Base-by-base conservation (phyloP, 2,329 filamentous ascomycete genomes). In the Amesomyces nigricolor region DNA sequence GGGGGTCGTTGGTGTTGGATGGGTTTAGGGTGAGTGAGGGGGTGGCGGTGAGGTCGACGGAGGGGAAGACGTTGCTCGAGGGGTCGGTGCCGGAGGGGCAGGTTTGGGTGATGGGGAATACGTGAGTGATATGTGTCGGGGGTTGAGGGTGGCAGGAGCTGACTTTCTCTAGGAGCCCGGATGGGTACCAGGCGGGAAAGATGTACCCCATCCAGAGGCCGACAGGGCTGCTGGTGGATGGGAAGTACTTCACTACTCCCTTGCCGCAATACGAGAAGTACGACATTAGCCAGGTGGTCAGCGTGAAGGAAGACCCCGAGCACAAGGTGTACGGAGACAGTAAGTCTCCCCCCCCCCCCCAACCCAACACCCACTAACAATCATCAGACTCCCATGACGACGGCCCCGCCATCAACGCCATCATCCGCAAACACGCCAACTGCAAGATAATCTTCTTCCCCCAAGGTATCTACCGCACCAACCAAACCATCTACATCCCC, bases 381-480 rank as follows among this genome's bases (percentile, higher is more conserved):
- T 35, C n/a, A 9, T 7, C 42, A 62, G 71, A 73, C 43, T 57
- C 56, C 13, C 65, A 66, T 6, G 65, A 73, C 56, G 72, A 72
- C 61, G 67, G 65, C 17, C 64, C 61, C 0, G 61, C 58, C 16
- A 62, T 71, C 45, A 68, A 71, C 47, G 62, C 62, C 6, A 67
- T 71, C 47, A 60, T 72, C 17, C 54, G 63, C 40, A 62, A 65
- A 47, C 58, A 66, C 30, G 65, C 65, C 16, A 64, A 60, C 30
- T 68, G 70, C 45, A 71, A 74, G 48, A 72, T 83, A 51, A 73
- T 79, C 22, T 83, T 75, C 64, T 76, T 83, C 61, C 78, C 79
- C 22, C 75, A 75, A 53, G 80, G 80, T 30, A 73, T 77, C 51
- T 83, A 83, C 65, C 68, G 75, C 4, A 73, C 81, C n/a, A 73